Base-by-base conservation (phyloP, 2,329 filamentous ascomycete species). In the Boeremia exigua region DNA sequence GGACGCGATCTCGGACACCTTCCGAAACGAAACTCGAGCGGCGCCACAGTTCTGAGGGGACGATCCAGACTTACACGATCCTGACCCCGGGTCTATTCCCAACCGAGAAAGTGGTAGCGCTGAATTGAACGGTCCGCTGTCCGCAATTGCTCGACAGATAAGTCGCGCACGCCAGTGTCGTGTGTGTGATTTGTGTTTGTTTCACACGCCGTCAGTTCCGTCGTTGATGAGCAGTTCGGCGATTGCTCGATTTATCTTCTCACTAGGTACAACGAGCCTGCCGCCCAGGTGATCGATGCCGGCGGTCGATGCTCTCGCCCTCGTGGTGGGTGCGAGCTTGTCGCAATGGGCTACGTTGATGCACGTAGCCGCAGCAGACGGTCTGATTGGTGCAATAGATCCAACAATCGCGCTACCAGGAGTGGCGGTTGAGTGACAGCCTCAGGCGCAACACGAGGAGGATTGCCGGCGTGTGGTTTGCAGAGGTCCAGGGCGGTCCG, bases 31-130 rank as follows among this genome's bases (percentile, higher is more conserved):
- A 48, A 47, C 48, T 54, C 40, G 32, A 38, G 40, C 23, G 45
- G 45, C 48, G 61, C 59, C 56, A 55, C 59, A 38, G 32, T 19
- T 33, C 39, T 46, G 27, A 25, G 34, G 34, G 12, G 28, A 47
- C 52, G 46, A 57, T 61, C 61, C 59, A 62, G 59, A 60, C 53
- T 62, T 43, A 47, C 25, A 32, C 30, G 25, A 51, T 33, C 10
- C 45, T 28, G 27, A 47, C 29, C 50, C 28, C 39, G 34, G 54
- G 25, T 39, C 43, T 38, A 52, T 45, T 23, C 44, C 38, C 38
- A 50, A 47, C 38, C 39, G 51, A 51, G 43, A 27, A 40, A 47
- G 43, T 19, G 37, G 47, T 44, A 46, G 40, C 42, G 37, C 53
- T 47, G 47, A 48, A 51, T 32, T 36, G 36, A 56, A 38, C 47